Conservation (phyloP, 2,329 filamentous ascomycete genomes). For the Penicillium sp. region DNA sequence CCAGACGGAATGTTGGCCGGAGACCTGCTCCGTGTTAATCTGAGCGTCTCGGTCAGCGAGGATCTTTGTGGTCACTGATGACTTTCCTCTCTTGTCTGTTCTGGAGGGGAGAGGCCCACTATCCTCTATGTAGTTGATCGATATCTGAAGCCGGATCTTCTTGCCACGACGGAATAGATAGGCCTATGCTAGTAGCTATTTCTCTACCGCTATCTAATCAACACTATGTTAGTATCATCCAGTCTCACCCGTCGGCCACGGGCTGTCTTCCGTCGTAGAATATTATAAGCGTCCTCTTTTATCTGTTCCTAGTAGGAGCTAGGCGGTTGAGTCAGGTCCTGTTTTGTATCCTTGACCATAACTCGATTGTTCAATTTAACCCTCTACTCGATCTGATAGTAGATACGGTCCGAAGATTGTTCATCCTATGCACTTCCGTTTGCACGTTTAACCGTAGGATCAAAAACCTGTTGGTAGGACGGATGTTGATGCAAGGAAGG, state of each 20-base stretch:
- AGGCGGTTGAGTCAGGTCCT: conserved; percentile 17
- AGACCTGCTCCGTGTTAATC: conserved; percentile 20
- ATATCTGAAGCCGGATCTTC: conserved; percentile 23
- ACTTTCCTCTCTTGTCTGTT: conserved; percentile 9
- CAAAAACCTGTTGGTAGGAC: neutral
- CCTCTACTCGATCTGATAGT: conserved; percentile 15
- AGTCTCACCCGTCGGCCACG: conserved; percentile 20
- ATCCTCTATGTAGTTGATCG: conserved; percentile 30
- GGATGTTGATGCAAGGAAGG: conserved; percentile 4
- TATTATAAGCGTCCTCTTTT: conserved; percentile 13
- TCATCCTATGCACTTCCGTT: neutral
- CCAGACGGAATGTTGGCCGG: conserved; percentile 27
- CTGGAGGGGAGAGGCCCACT: conserved; percentile 2
- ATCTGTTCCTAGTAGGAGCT: conserved; percentile 18
- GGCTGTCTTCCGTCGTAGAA: conserved; percentile 19
- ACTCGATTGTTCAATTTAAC: conserved; percentile 18
- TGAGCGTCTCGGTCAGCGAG: conserved; percentile 9
- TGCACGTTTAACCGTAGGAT: too few species aligned
- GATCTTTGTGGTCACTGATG: conserved; percentile 8
- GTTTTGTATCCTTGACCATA: conserved; percentile 23
- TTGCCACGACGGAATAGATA: conserved; percentile 22
- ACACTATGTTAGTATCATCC: conserved; percentile 23
- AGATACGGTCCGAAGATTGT: conserved; percentile 1
- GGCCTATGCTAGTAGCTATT: conserved; percentile 21
- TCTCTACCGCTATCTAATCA: conserved; percentile 25